Base-by-base conservation (phyloP, 2,329 filamentous ascomycete species). In the Aureobasidium sp. region DNA sequence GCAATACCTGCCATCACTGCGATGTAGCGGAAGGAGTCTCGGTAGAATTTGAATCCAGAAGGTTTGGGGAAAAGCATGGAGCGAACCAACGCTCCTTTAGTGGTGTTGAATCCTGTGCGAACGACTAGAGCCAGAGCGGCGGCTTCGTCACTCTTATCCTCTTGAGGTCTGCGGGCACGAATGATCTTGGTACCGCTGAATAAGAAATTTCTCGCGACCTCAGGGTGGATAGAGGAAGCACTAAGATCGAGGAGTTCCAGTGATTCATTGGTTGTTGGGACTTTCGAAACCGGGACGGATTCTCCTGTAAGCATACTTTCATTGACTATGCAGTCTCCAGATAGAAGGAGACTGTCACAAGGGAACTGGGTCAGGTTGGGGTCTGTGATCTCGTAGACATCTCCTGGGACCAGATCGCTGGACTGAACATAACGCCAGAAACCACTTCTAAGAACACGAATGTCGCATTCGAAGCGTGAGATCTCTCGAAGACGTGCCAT, bases 41-140 rank as follows among this genome's bases (percentile, higher is more conserved):
- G 86, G 73, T 99, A 99, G 72, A 99, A 99, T 70, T 95, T 97
- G 83, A 99, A 99, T 0, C 93, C 93, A 0, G 93, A 96, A 1
- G 94, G 94, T 71, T 99, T 99, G 0, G 94, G 95, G 71, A 99
- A 99, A 41, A 99, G 83, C 93, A 99, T 99, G 0, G 94, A 97
- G 29, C 94, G 88, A 63, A 99, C 91, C 21, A 99, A 79, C 10
- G 94, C 90, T 29, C 94, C 94, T 73, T 99, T 99, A 1, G 94
- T 99, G 0, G 94, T 99, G 72, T 95, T 95, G 76, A 99, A 99
- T 1, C 94, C 94, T 2, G 92, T 99, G 65, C 94, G 85, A 32
- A 97, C 87, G 16, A 96, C 91, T 75, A 99, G 87, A 13, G 93
- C 94, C 39, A 99, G 80, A 1, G 91, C 93, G 62, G 93, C 91